Base-by-base conservation (phyloP, 1,284 basidiomycete genomes). In the Kwoniella shivajii region DNA sequence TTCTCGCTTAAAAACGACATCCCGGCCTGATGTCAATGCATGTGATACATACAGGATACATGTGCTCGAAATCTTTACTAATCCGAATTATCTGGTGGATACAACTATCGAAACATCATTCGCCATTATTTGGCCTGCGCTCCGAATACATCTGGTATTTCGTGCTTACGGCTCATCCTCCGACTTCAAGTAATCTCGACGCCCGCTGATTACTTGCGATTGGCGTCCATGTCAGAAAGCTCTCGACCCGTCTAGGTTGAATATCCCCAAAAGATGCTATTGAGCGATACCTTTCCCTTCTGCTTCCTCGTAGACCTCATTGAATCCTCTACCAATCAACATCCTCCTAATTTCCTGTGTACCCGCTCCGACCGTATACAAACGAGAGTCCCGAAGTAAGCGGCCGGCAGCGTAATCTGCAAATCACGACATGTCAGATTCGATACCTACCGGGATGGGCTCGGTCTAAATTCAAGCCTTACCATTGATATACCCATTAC, bases 401-500 rank as follows among this genome's bases (percentile, higher is more conserved):
- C 92, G 86, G 18, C 90, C 92, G 65, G 88, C 85, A 6, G 90
- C 88, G 70, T 93, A 96, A 61, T 95, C 92, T 90, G 54, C 36
- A 29, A 36, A 31, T 10, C 16, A 26, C 14, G 27, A 38, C 37
- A 18, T 41, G 57, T 59, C 38, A 55, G 58, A 50, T 31, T 31
- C 7, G 16, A n/a, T 22, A 11, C 6, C 10, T 16, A 11, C 6
- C 42, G 24, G 14, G 20, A 26, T 44, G 38, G 22, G 9, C 7
- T 20, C 22, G 38, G 22, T 34, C 14, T 22, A 33, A 39, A 46
- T 39, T 6, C 29, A 38, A 13, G 5, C 74, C 80, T 60, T 54
- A 88, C 89, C 90, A 64, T 93, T 92, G 73, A 93, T 92, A 72
- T 94, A 94, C 6, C 92, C 92, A 73, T 94, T 94, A 5, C 92